Percentiles rank a stretch among this genome's conserved stretches.
phyloP scores from a whole-genome alignment of 108 stramenopile species.

The Conticribra weissflogii region DNA sequence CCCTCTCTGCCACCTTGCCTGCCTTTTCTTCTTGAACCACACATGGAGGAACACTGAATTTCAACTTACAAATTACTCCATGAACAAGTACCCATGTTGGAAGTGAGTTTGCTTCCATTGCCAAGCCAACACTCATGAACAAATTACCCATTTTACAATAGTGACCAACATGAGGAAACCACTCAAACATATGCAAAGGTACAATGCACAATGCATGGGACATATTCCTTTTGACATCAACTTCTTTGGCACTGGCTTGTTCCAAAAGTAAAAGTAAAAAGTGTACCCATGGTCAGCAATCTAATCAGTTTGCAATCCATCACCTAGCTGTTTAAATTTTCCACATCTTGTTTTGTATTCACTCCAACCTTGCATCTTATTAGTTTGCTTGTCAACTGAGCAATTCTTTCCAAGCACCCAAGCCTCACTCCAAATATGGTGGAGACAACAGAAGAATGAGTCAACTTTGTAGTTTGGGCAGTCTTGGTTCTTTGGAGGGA shows the following conservation, averaged over 20 bases:
- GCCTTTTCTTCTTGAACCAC: conserved; percentile 11
- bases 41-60: too few species aligned
- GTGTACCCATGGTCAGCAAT: too few species aligned
- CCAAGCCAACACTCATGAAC: background rate
- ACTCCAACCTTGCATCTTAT: too few species aligned
- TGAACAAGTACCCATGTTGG: conserved; percentile 2
- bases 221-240: background rate
- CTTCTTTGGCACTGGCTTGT: conserved; percentile 7
- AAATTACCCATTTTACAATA: conserved; percentile 6
- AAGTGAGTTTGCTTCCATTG: background rate
- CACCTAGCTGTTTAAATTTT: too few species aligned
- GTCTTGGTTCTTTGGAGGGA: too few species aligned
- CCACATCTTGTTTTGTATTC: too few species aligned
- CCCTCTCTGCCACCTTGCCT: conserved; percentile 4
- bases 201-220: conserved; percentile 1
- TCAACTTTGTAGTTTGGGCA: too few species aligned
- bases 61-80: conserved; percentile 23
- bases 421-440: too few species aligned
- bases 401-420: too few species aligned
- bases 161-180: background rate
- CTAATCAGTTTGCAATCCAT: conserved; percentile 10
- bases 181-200: background rate
- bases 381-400: too few species aligned
- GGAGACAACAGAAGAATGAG: too few species aligned
- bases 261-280: too few species aligned